Evolutionary conservation across 257 asterid genomes (phyloP).

Genomic region (Solanum bulbocastanum): DNA sequence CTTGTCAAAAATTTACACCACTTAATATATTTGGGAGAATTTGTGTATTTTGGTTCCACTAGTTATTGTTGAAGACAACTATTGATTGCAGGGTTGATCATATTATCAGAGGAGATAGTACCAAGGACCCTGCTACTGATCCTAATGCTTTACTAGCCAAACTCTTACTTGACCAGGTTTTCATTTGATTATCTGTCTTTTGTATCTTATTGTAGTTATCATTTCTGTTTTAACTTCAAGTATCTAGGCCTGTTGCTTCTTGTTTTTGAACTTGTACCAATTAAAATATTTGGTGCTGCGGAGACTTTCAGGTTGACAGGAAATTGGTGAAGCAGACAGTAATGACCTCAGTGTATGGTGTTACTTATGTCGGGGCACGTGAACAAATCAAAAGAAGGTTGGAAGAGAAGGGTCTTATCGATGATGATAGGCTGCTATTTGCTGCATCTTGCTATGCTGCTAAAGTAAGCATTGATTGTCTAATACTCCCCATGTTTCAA

Average conservation of each 20-base stretch:
- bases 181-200: background rate
- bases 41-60: background rate
- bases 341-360: slow-evolving; percentile 98
- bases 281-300: slow-evolving; percentile 9
- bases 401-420: slow-evolving; percentile 81
- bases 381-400: slow-evolving; percentile 86
- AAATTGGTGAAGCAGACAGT: slow-evolving; percentile 94
- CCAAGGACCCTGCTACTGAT: slow-evolving; percentile 59
- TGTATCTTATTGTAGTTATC: background rate
- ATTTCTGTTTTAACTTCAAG: background rate
- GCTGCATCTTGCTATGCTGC: slow-evolving; percentile 89
- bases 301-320: slow-evolving; percentile 72
- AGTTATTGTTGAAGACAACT: background rate
- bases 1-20: background rate
- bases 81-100: slow-evolving; percentile 58
- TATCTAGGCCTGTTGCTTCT: background rate
- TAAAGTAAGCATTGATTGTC: slow-evolving; percentile 41
- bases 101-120: slow-evolving; percentile 72
- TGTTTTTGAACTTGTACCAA: slow-evolving; percentile 3
- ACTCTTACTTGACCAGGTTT: slow-evolving; percentile 72
- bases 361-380: slow-evolving; percentile 93
- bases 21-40: background rate
- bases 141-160: slow-evolving; percentile 70
- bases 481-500: background rate
- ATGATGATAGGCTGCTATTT: slow-evolving; percentile 67